Evolutionary conservation across 805 yeast genomes (phyloP).

Genomic region (Lipomyces oligophaga): DNA sequence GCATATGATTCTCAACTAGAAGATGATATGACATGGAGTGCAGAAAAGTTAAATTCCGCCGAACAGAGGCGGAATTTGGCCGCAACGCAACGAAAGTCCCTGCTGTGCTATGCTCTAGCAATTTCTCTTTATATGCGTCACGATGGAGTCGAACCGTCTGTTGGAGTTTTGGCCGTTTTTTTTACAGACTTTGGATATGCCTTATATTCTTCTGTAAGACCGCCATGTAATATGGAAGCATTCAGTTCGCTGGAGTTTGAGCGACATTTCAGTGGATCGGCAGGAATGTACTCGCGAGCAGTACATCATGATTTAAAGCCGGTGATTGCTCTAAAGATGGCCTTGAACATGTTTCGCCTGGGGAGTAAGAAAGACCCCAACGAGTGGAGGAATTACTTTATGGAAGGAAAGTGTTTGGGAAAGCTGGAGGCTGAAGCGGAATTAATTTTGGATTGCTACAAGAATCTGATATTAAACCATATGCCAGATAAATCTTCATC

Average conservation of each 20-base stretch:
- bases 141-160: slow-evolving; percentile 36
- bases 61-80: slow-evolving; percentile 64
- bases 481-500: slow-evolving; percentile 24
- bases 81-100: slow-evolving; percentile 48
- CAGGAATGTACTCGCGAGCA: slow-evolving; percentile 30
- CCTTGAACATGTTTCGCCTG: slow-evolving; percentile 45
- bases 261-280: slow-evolving; percentile 33
- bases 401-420: slow-evolving; percentile 54
- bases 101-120: slow-evolving; percentile 75
- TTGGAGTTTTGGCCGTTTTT: slow-evolving; percentile 48
- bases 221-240: slow-evolving; percentile 47
- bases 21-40: slow-evolving; percentile 88
- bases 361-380: slow-evolving; percentile 45
- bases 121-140: slow-evolving; percentile 41
- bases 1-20: slow-evolving; percentile 76
- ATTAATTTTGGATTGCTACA: slow-evolving; percentile 43
- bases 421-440: slow-evolving; percentile 44
- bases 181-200: slow-evolving; percentile 49
- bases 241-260: slow-evolving; percentile 49
- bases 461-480: slow-evolving; percentile 34
- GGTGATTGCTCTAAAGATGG: slow-evolving; percentile 37
- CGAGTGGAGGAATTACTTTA: slow-evolving; percentile 63
- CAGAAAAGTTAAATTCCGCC: slow-evolving; percentile 63
- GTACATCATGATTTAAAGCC: slow-evolving; percentile 8
- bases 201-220: slow-evolving; percentile 41